Conservation (phyloP, 75 land plant species). For the Azolla pinnata region DNA sequence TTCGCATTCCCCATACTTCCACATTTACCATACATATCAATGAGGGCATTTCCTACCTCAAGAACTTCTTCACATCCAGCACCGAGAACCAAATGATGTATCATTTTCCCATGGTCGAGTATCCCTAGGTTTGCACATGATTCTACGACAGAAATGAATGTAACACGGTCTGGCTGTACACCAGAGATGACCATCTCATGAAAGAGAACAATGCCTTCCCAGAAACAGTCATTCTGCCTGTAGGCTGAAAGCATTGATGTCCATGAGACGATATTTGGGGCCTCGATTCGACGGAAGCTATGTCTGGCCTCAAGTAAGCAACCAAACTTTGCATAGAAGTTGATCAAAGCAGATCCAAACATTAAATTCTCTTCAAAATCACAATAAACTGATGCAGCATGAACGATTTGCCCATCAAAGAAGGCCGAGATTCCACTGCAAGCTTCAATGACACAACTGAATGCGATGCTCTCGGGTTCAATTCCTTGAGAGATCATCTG, state of each 20-base stretch:
- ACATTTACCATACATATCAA: constrained; percentile 23
- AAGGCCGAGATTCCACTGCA: no score
- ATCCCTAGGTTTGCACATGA: constrained; percentile 6
- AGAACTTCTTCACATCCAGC: constrained; percentile 7
- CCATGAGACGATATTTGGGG: constrained; percentile 38
- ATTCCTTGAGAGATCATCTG: constrained; percentile 30
- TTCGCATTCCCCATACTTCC: constrained; percentile 12
- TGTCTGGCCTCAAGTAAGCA: constrained; percentile 3
- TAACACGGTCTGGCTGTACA: constrained; percentile 2
- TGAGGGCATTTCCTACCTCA: constrained; percentile 9
- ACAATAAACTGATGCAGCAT: no score
- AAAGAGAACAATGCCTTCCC: constrained; percentile 7
- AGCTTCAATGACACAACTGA: constrained; percentile 55
- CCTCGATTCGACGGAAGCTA: constrained; percentile 5
- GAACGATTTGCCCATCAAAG: no score
- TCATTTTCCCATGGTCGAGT: constrained; percentile 8
- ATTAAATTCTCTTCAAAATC: no score
- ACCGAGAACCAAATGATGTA: constrained; percentile 1
- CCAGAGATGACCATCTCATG: constrained; percentile 12
- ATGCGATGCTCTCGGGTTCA: constrained; percentile 43
- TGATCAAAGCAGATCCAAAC: constrained; percentile 15
- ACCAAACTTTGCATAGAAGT: constrained; percentile 22
- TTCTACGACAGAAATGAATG: constrained; percentile 5
- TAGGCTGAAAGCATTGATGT: constrained; percentile 18
- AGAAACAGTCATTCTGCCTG: not conserved